Base-by-base conservation (phyloP, 2,329 filamentous ascomycete genomes). In the Colletotrichum somersetense region DNA sequence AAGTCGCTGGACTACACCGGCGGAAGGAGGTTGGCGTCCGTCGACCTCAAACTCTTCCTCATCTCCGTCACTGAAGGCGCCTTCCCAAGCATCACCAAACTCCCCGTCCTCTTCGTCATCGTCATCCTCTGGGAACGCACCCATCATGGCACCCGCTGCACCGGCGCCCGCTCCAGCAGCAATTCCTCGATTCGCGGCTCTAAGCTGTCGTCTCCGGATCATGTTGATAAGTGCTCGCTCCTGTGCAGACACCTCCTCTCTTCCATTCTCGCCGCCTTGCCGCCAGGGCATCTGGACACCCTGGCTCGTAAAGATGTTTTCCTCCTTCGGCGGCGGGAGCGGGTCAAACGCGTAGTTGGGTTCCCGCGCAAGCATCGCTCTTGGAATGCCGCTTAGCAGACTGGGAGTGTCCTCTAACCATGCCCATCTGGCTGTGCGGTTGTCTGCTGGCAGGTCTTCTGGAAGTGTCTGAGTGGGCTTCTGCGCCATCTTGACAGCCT, bases 261-360 rank as follows among this genome's bases (percentile, higher is more conserved):
- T 44, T 4, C 46, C 35, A 6, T 46, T 62, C 33, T 61, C 73
- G 70, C n/a, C 77, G 71, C 14, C 78, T 75, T 8, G 76, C 53
- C 59, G 66, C 85, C 85, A 89, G 0, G 85, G 86, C 50, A 83
- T 76, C 64, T 76, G 77, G 70, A 85, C 84, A 38, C 80, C 80
- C 12, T 81, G 76, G 71, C 82, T 79, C 0, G 84, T 85, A 74
- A 89, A 89, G 12, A 87, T 79, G 73, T 90, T 90, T 11, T 86
- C 82, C 20, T 83, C 81, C 48, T 89, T 82, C 0, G 87, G 81
- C 1, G 95, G 95, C 26, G 95, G 94, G 18, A 97, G 83, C 1
- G 94, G 94, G 78, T 97, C 95, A 30, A 94, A 96, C 23, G 93
- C 89, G 74, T 92, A 90, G 76, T 90, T 95, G 2, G 91, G 91